These are phyloP conservation scores for Suhomyces bribrorum DNA, from an alignment of 1,139 yeast species.

Conservation along the genomic window DNA sequence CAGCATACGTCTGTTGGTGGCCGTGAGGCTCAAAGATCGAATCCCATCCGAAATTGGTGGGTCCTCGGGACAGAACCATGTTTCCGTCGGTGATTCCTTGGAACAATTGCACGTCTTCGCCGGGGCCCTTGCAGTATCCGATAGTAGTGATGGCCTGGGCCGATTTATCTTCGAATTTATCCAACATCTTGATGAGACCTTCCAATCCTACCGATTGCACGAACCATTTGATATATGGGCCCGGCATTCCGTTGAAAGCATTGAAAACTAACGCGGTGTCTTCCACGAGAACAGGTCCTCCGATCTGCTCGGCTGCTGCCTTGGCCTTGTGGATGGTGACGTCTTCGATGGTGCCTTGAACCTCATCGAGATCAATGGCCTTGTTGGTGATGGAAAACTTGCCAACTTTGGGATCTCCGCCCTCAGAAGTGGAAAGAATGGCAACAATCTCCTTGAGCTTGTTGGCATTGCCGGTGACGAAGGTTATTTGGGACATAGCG, in stretches of 20 bases:
- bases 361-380: slow-evolving; percentile 78
- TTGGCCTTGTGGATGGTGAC: slow-evolving; percentile 81
- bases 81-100: slow-evolving; percentile 83
- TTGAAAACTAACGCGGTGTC: slow-evolving; percentile 89
- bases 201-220: slow-evolving; percentile 67
- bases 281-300: slow-evolving; percentile 87
- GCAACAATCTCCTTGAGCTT: slow-evolving; percentile 82
- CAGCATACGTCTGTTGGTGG: slow-evolving; percentile 78
- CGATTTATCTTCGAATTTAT: slow-evolving; percentile 76
- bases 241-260: slow-evolving; percentile 83
- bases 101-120: slow-evolving; percentile 65
- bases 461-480: slow-evolving; percentile 87
- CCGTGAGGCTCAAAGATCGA: slow-evolving; percentile 83
- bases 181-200: slow-evolving; percentile 75
- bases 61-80: slow-evolving; percentile 79
- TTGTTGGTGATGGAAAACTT: slow-evolving; percentile 56
- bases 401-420: slow-evolving; percentile 41
- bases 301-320: slow-evolving; percentile 62
- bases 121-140: slow-evolving; percentile 88
- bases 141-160: slow-evolving; percentile 92
- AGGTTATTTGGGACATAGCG: slow-evolving; percentile 40
- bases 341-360: slow-evolving; percentile 85
- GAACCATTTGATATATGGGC: slow-evolving; percentile 92
- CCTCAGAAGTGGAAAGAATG: slow-evolving; percentile 48
- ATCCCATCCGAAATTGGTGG: slow-evolving; percentile 91